Base-by-base conservation (phyloP, 805 yeast species). In the Cyberlindnera subsufficiens region DNA sequence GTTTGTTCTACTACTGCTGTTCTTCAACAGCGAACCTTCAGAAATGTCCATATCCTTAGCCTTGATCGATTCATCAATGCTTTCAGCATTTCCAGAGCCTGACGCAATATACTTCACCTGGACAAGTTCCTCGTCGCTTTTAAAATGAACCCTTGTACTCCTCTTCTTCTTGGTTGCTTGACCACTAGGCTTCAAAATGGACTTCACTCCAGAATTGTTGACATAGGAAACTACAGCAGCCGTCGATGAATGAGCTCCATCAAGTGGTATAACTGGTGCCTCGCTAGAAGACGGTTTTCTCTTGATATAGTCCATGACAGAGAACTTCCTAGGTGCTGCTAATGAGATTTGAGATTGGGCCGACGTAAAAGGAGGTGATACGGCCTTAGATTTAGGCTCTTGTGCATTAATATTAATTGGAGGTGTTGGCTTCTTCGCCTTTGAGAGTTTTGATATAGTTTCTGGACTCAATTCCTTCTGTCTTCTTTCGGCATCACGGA, bases 21-120 rank as follows among this genome's bases (percentile, higher is more conserved):
- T 30, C 25, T 30, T 39, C 30, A 30, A 13, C n/a, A 34, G 14
- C 11, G 9, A 10, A 17, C 38, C 42, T 30, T 39, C 42, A 22
- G 30, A 22, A 20, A 15, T 14, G 3, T 32, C 36, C 41, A 38
- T 38, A 18, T 19, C 34, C 20, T 30, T 39, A 9, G 35, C 42
- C 37, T 15, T 34, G 3, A 30, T 13, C 3, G 25, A 13, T 11
- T 29, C 37, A 35, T 13, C 8, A n/a, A 20, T 13, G n/a, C 32
- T 27, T 10, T 17, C 9, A 16, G 33, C 8, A 31, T 32, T 11
- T n/a, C 10, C 27, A 14, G 25, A 31, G 16, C 13, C 29, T 10
- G 14, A 8, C 2, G 37, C 33, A 7, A 39, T 25, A 22, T 14
- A 10, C 14, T 27, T 16, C 7, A 30, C 16, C 5, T 11, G 8